Evolutionary conservation across 331 rosid species (phyloP).

Genomic region (Quercus lobata): DNA sequence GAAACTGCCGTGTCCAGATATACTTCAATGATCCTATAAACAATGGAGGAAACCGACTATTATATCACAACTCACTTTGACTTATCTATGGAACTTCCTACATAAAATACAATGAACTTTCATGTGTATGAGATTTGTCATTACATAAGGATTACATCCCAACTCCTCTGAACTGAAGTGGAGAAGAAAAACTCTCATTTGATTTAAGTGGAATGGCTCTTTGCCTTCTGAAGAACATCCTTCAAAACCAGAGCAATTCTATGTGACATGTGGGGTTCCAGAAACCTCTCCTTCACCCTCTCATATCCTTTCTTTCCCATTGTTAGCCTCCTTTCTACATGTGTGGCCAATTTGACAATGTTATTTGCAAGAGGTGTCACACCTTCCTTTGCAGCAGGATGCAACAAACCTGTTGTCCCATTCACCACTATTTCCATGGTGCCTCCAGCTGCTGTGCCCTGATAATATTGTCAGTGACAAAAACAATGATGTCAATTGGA

Average conservation of each 20-base stretch:
- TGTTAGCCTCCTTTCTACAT: constrained; percentile 87
- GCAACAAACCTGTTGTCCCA: constrained; percentile 78
- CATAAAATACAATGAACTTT: not conserved
- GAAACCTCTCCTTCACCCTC: constrained; percentile 75
- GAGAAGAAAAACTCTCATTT: not conserved
- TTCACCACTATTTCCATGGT: constrained; percentile 90
- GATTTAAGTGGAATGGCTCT: constrained; percentile 16
- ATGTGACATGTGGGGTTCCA: constrained; percentile 76
- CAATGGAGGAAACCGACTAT: not conserved
- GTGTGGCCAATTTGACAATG: constrained; percentile 78
- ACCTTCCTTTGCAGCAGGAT: constrained; percentile 76
- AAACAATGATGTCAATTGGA: not conserved
- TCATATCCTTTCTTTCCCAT: constrained; percentile 80
- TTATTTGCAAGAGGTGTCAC: constrained; percentile 57
- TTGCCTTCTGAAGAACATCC: constrained; percentile 60
- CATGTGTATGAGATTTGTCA: not conserved
- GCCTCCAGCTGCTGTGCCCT: constrained; percentile 97
- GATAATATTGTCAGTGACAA: constrained; percentile 5
- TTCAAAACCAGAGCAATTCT: constrained; percentile 80
- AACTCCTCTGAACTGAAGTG: too few relatives aligned
- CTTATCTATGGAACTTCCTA: not conserved
- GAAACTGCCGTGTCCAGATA: not conserved
- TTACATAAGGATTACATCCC: not conserved
- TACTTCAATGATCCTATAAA: not conserved
- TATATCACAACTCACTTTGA: not conserved